Percentiles rank a stretch among this genome's conserved stretches.
Evolutionary conservation across 2,329 filamentous ascomycete genomes (phyloP).

Genomic region (Mycocentrospora acerina): DNA sequence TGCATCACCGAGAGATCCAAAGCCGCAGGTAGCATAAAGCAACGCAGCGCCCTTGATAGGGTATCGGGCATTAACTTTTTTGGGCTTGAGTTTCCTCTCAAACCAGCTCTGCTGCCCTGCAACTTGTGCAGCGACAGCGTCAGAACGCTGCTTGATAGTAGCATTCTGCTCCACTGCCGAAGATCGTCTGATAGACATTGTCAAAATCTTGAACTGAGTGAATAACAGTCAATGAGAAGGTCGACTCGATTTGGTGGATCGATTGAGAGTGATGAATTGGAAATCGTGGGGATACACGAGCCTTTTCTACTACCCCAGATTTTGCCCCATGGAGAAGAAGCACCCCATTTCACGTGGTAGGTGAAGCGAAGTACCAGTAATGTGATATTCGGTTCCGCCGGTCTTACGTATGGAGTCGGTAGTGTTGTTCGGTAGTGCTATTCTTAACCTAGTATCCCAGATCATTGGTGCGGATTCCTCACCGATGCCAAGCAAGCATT

Average conservation of each 20-base stretch:
- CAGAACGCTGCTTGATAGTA: conserved; percentile 20
- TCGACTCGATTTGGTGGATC: not conserved
- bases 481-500: no score
- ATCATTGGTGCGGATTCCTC: no score
- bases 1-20: conserved; percentile 45
- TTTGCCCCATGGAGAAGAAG: conserved; percentile 65
- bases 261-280: conserved; percentile 1
- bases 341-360: not conserved
- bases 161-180: conserved; percentile 17
- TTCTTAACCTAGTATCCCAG: no score
- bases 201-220: not conserved
- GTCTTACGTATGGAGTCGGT: not conserved
- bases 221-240: not conserved
- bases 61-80: conserved; percentile 39
- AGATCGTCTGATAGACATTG: not conserved
- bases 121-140: conserved; percentile 23
- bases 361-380: conserved; percentile 33
- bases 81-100: conserved; percentile 41
- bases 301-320: conserved; percentile 67
- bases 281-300: conserved; percentile 35
- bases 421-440: no score
- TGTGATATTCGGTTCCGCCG: conserved; percentile 3
- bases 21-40: conserved; percentile 44
- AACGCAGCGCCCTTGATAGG: conserved; percentile 41
- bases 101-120: conserved; percentile 33